phyloP scores from a whole-genome alignment of 2,329 filamentous ascomycete genomes.

The Juglanconis juglandina region DNA sequence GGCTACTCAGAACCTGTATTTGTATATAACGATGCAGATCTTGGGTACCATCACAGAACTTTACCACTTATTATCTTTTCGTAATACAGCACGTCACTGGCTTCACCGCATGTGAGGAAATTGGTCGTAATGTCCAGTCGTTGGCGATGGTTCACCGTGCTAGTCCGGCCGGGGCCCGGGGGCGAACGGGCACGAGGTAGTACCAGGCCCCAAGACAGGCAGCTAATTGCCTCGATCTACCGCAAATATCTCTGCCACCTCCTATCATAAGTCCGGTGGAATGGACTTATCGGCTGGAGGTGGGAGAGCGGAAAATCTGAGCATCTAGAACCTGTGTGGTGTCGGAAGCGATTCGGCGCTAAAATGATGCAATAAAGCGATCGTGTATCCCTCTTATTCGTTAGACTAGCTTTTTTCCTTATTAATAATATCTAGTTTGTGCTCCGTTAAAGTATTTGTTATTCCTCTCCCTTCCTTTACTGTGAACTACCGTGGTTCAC shows the following conservation, averaged over 20 bases:
- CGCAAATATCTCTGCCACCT: background rate
- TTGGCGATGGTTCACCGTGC: background rate
- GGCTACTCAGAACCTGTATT: background rate
- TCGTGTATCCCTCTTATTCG: too few species aligned
- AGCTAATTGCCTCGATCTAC: background rate
- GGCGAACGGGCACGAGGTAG: background rate
- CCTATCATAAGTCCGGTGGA: too few species aligned
- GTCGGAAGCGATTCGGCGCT: too few species aligned
- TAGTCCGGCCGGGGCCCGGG: background rate
- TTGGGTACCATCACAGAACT: background rate
- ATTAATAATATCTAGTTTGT: too few species aligned
- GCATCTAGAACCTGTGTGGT: too few species aligned
- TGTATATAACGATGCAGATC: background rate
- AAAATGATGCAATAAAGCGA: too few species aligned
- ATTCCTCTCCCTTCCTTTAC: too few species aligned
- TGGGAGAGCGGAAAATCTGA: too few species aligned
- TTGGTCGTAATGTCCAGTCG: background rate
- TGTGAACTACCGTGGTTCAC: too few species aligned
- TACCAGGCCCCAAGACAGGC: background rate
- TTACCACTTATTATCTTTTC: background rate
- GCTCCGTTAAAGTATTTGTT: too few species aligned
- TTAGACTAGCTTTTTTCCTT: too few species aligned
- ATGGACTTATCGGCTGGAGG: too few species aligned
- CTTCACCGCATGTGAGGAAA: background rate
- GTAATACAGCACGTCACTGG: background rate